Percentiles rank a stretch among this genome's conserved stretches.
Evolutionary conservation across 176 grass and related monocot genomes (phyloP).

Genomic region (Avena eriantha): DNA sequence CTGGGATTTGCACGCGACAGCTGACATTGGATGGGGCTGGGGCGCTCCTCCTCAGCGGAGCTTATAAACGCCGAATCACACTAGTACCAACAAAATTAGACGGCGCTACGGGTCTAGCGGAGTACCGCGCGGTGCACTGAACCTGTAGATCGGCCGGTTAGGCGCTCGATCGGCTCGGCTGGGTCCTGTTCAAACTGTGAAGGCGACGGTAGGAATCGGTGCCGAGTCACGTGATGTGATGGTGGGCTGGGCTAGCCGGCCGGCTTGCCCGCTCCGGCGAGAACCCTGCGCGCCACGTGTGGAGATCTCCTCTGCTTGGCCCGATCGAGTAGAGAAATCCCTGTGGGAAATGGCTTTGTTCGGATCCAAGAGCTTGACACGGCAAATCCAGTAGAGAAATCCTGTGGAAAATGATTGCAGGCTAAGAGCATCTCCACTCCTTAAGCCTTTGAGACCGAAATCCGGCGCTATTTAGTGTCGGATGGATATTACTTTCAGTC

Average conservation of each 20-base stretch:
- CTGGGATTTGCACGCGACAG: conserved; percentile 36
- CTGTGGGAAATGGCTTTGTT: background rate
- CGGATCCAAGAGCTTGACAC: background rate
- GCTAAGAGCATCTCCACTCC: no score
- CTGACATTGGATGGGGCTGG: background rate
- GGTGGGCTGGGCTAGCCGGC: background rate
- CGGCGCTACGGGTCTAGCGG: background rate
- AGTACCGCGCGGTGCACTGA: background rate
- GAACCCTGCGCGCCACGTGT: conserved; percentile 30
- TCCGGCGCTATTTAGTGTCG: no score
- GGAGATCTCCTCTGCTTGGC: conserved; percentile 28
- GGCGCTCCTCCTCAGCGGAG: background rate
- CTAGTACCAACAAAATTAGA: background rate
- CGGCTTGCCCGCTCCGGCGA: conserved; percentile 7
- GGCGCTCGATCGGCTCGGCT: background rate
- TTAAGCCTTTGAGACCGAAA: no score
- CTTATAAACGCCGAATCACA: background rate
- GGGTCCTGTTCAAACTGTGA: background rate
- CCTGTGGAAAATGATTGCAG: background rate
- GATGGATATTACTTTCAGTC: no score
- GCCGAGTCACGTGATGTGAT: background rate
- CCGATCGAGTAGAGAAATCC: background rate
- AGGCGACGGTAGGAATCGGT: conserved; percentile 12
- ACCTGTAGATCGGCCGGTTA: background rate
- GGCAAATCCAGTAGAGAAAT: background rate